These are phyloP conservation scores for Rhynchosporium secalis DNA, from an alignment of 2,329 filamentous ascomycete species.

Conservation along the genomic window DNA sequence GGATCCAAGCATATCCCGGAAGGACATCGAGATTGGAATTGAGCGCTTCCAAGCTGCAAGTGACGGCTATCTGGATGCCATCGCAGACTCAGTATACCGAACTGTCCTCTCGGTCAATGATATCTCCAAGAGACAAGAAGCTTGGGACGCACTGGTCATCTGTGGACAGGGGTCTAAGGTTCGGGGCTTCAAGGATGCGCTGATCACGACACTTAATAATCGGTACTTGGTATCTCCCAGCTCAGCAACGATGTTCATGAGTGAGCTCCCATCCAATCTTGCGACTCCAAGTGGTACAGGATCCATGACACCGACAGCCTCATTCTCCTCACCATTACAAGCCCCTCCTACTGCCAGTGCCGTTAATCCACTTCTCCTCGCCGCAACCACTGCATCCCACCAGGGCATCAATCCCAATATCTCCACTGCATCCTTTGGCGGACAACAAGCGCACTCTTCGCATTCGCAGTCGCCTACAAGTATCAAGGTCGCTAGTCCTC, in stretches of 20 bases:
- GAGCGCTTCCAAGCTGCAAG: conserved; percentile 72
- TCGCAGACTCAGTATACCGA: conserved; percentile 81
- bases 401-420: conserved; percentile 41
- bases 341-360: conserved; percentile 57
- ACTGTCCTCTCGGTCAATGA: conserved; percentile 82
- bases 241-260: conserved; percentile 94
- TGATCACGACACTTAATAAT: conserved; percentile 74
- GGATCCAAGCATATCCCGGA: conserved; percentile 56
- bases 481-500: conserved; percentile 64
- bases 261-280: conserved; percentile 90
- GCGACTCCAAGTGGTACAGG: conserved; percentile 89
- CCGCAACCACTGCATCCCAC: conserved; percentile 71
- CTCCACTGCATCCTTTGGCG: conserved; percentile 41
- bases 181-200: conserved; percentile 83
- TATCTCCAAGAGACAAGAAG: conserved; percentile 76
- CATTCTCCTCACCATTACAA: conserved; percentile 53
- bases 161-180: conserved; percentile 80
- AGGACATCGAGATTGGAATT: conserved; percentile 73
- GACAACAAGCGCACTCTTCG: conserved; percentile 55
- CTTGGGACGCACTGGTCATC: conserved; percentile 91
- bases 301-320: conserved; percentile 71
- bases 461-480: conserved; percentile 69
- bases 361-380: conserved; percentile 89
- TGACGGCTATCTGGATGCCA: conserved; percentile 74
- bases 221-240: conserved; percentile 91